Evolutionary conservation across 129 eudicot species (phyloP), one percentile per base, ranked within the genome.

Genomic region (Lactuca saligna): DNA sequence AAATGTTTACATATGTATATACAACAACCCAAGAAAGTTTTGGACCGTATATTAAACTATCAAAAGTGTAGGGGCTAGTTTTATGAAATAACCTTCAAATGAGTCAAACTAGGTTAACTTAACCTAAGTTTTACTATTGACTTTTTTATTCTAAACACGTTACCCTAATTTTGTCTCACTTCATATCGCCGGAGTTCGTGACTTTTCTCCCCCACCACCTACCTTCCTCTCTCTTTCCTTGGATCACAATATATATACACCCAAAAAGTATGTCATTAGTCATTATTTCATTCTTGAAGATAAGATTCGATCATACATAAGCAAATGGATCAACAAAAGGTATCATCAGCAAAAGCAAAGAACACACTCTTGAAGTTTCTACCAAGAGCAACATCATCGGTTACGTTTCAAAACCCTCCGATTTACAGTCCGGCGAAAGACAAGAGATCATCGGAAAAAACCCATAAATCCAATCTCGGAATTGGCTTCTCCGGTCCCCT

Each of bases 401-500:
- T 81, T 63, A 16, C 82, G 6, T 85, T 85, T 57, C 86, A 80
- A 58, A 86, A 69, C 65, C 84, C 83, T 57, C 73, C 75, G 12
- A 59, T 75, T 29, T 81, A 63, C 65, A 86, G 92, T 65, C 92
- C 92, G 44, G 58, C 49, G 4, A 78, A 74, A 57, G 84, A 83
- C 7, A 69, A 68, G 25, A 76, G 69, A 66, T 63, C 79, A 12
- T 67, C 61, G 49, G 63, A 70, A 3, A 63, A 65, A 54, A 73
- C 73, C 71, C 78, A 51, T 7, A 82, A 77, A 75, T 38, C 88
- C 70, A 80, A 82, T 49, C 37, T 71, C 67, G 79, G 76, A 48
- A 82, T 73, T 20, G 86, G 85, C 33, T 86, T 77, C 64, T 90
- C 97, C 54, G 94, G 88, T 29, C 74, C 96, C 3, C 13, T 82